Percentiles rank a stretch among this genome's conserved stretches.
These are phyloP conservation scores for Candida pseudoviswanathii DNA, from an alignment of 1,139 yeast species.

Conservation along the genomic window DNA sequence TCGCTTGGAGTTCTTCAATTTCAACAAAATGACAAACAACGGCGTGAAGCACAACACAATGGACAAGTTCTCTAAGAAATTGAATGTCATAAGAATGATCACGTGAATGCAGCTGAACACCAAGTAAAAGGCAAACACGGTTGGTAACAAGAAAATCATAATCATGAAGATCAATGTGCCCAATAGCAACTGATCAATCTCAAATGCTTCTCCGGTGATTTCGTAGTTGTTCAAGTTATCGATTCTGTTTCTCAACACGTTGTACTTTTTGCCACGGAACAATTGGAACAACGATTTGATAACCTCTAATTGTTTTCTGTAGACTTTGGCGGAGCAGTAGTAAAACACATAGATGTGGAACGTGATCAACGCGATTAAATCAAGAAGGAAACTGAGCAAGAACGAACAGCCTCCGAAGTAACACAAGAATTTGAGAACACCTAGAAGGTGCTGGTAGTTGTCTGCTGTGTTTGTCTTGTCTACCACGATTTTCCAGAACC, in stretches of 20 bases:
- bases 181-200: conserved; percentile 80
- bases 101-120: conserved; percentile 68
- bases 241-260: conserved; percentile 78
- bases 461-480: background rate
- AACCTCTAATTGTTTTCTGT: conserved; percentile 70
- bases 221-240: conserved; percentile 59
- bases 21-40: conserved; percentile 73
- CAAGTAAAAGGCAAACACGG: conserved; percentile 81
- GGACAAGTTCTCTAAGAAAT: conserved; percentile 60
- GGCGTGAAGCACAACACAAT: conserved; percentile 84
- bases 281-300: conserved; percentile 77
- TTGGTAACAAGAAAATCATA: conserved; percentile 76
- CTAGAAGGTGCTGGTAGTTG: background rate
- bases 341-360: conserved; percentile 79
- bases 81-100: conserved; percentile 49
- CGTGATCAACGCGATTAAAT: conserved; percentile 62
- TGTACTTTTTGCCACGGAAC: conserved; percentile 88
- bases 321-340: conserved; percentile 75
- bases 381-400: conserved; percentile 65
- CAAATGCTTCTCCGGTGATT: conserved; percentile 54
- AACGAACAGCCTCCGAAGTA: conserved; percentile 70
- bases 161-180: conserved; percentile 90
- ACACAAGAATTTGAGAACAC: conserved; percentile 26
- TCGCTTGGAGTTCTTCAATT: conserved; percentile 79
- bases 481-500: conserved; percentile 55